These are phyloP conservation scores for Chaetomium sp. DNA, from an alignment of 2,329 filamentous ascomycete genomes.

Conservation along the genomic window DNA sequence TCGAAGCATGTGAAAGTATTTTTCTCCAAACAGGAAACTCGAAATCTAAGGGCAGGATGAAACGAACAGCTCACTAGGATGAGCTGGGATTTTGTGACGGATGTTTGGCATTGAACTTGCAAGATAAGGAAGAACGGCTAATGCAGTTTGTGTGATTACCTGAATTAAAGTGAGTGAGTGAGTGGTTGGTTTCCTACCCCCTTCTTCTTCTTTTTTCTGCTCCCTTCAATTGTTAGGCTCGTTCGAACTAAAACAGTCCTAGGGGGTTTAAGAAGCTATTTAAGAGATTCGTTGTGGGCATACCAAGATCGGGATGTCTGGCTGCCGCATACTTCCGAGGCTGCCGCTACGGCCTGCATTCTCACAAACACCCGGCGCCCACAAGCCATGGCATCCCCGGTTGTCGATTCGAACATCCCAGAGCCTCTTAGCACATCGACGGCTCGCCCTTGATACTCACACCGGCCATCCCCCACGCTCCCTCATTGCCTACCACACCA, in stretches of 20 bases:
- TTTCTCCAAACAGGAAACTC: background rate
- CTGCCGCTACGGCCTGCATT: conserved; percentile 24
- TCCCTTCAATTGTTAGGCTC: background rate
- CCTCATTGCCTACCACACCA: conserved; percentile 32
- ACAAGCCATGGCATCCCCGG: conserved; percentile 14
- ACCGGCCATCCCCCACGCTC: conserved; percentile 10
- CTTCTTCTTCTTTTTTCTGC: background rate
- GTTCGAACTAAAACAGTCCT: background rate
- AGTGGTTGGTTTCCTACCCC: background rate
- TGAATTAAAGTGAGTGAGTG: background rate
- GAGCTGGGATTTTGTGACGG: background rate
- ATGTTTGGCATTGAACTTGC: background rate
- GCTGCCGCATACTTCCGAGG: conserved; percentile 20
- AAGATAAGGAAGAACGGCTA: background rate
- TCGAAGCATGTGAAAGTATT: conserved; percentile 7
- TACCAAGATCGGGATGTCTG: conserved; percentile 22
- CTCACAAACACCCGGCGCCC: conserved; percentile 8
- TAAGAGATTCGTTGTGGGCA: background rate
- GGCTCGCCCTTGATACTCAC: conserved; percentile 22
- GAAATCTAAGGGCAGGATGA: background rate
- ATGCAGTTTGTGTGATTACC: background rate
- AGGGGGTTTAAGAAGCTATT: background rate
- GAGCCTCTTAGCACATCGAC: conserved; percentile 21
- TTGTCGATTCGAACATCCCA: conserved; percentile 11
- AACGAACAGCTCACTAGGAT: background rate